Conservation (phyloP, 495 filamentous ascomycete genomes). For the Penicillium diatomitis region DNA sequence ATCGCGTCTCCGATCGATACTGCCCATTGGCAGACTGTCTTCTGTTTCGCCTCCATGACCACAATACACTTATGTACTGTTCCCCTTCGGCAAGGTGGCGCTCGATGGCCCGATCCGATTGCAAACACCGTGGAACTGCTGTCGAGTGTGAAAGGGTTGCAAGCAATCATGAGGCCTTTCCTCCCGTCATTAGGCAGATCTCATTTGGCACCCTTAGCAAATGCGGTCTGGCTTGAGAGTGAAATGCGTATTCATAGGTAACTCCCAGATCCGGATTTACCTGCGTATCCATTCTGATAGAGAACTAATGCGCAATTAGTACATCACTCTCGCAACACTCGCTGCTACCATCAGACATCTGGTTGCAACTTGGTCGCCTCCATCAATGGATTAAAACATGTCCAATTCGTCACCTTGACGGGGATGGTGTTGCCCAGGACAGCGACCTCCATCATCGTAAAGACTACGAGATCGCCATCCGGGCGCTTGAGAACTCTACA, state of each 20-base stretch:
- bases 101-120: constrained; percentile 13
- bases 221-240: constrained; percentile 10
- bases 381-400: constrained; percentile 14
- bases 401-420: constrained; percentile 2
- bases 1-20: constrained; percentile 20
- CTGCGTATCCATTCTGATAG: too few relatives aligned
- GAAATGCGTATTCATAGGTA: constrained; percentile 13
- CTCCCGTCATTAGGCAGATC: constrained; percentile 8
- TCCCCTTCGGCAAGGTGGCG: constrained; percentile 13
- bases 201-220: constrained; percentile 12
- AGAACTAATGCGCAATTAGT: not conserved
- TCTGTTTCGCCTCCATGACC: constrained; percentile 32
- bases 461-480: constrained; percentile 10
- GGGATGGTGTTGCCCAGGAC: not conserved
- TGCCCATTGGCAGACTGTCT: constrained; percentile 29
- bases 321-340: constrained; percentile 7
- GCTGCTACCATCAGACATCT: constrained; percentile 11
- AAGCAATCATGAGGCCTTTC: constrained; percentile 16
- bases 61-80: constrained; percentile 26
- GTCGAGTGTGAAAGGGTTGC: constrained; percentile 10
- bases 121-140: constrained; percentile 14
- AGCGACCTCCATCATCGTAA: constrained; percentile 2
- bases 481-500: constrained; percentile 3
- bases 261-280: too few relatives aligned
- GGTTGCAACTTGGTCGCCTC: constrained; percentile 7